A percentile compares a stretch with the other conserved stretches of the same genome.
These are phyloP conservation scores for Euryodendron excelsum DNA, from an alignment of 148 eudicot genomes.

Conservation along the genomic window DNA sequence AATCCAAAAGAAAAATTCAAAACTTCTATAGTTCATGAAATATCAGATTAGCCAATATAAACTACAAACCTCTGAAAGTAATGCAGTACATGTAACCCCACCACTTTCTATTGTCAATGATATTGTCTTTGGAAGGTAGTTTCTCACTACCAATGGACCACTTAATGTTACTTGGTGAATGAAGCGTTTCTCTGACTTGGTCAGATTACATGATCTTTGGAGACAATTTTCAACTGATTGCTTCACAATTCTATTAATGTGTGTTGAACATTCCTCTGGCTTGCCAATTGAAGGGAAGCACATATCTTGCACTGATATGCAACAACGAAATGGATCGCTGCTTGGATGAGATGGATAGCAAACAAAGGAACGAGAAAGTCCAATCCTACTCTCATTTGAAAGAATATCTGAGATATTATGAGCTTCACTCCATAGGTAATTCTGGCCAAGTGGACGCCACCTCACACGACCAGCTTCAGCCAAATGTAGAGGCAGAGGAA, in stretches of 20 bases:
- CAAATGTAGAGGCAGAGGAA: slow-evolving; percentile 93
- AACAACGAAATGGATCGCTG: slow-evolving; percentile 89
- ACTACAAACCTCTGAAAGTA: slow-evolving; percentile 64
- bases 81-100: slow-evolving; percentile 52
- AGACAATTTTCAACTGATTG: slow-evolving; percentile 30
- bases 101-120: slow-evolving; percentile 77
- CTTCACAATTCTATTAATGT: slow-evolving; percentile 26
- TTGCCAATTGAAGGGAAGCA: slow-evolving; percentile 55
- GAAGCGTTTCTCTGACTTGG: slow-evolving; percentile 48
- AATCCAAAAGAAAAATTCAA: not conserved
- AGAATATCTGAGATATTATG: slow-evolving; percentile 77
- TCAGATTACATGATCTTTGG: slow-evolving; percentile 24
- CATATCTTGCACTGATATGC: slow-evolving; percentile 70
- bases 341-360: slow-evolving; percentile 94
- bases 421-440: slow-evolving; percentile 92
- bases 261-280: slow-evolving; percentile 31
- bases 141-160: slow-evolving; percentile 74
- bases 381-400: slow-evolving; percentile 60
- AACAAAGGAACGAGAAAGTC: slow-evolving; percentile 76
- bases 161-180: slow-evolving; percentile 68
- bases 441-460: slow-evolving; percentile 91
- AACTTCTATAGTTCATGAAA: not conserved
- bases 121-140: slow-evolving; percentile 65
- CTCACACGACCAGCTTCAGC: slow-evolving; percentile 89
- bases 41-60: not conserved